Evolutionary conservation across 805 yeast species (phyloP), one percentile per base, ranked within the genome.

Genomic region (Kluyveromyces nonfermentans): DNA sequence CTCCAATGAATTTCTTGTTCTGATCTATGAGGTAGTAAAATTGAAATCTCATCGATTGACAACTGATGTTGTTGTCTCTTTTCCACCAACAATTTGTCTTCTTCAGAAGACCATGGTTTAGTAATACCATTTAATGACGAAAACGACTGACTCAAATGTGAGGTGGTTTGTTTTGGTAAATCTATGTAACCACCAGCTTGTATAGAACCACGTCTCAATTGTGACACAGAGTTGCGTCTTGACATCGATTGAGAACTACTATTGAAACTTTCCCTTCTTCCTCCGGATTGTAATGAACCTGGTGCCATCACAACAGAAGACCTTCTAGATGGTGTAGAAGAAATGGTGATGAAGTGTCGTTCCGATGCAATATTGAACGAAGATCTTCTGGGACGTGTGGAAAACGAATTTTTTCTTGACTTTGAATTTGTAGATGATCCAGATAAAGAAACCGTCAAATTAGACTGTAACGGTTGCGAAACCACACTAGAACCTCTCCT

Each of bases 1-100:
- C 93, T 70, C 33, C 73, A 62, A 69, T 75, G 71, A 35, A 87
- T 87, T 52, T 85, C 93, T n/a, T 70, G 70, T 57, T 83, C 88
- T 0, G 93, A 71, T 50, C 86, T 74, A 45, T 73, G 74, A 14
- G 93, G 90, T 35, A 87, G 67, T 42, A 87, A 63, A 30, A 86
- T 80, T 14, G 82, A 73, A 33, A 87, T 66, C 62, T 87, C 96
- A 15, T 81, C 82, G 54, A 82, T 71, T 30, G 82, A 74, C 34
- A 87, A 64, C 44, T 81, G 82, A 50, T 78, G 66, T 9, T 77
- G 63, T 8, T 76, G 63, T 41, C 83, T 68, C 46, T 75, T 69
- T 38, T 73, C 72, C 35, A 77, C 53, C 33, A 86, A 60, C 31
- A 77, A 58, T 48, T 80, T 83, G 62, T 86, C 95, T 61, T 86